Evolutionary conservation across 1,284 basidiomycete species (phyloP), one percentile per base, ranked within the genome.

Genomic region (Trichosporon faecale): DNA sequence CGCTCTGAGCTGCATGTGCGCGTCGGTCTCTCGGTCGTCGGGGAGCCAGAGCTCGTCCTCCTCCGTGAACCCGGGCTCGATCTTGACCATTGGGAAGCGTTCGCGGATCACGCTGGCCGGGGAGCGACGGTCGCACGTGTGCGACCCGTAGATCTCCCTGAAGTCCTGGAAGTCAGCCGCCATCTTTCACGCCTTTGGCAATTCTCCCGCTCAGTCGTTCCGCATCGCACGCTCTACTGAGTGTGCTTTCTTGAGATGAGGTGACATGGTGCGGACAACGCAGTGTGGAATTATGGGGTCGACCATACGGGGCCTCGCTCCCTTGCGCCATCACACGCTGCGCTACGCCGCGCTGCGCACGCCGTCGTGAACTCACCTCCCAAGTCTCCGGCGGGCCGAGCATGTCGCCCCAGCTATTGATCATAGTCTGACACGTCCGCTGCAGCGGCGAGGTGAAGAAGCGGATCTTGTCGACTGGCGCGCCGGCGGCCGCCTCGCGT

Each of bases 381-480:
- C 80, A 81, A 5, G 80, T 76, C 69, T 83, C 76, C 16, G 81
- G 80, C 61, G 66, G 68, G 11, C 65, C 69, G 25, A 68, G 67
- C 64, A 84, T 69, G 2, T 85, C 86, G 0, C 84, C 85, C 79
- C 92, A 93, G 0, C 88, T 89, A 67, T 90, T 84, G 60, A 87
- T 79, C 74, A 89, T 86, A 0, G 93, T 95, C 67, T 87, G 86
- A 65, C 91, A 84, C 0, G 92, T 91, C 8, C 93, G 86, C 7
- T 87, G 88, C 68, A 94, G 82, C 0, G 93, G 93, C 68, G 90
- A 91, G 63, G 87, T 87, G 77, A 90, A 93, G 66, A 90, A 85
- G 64, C 80, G 85, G 67, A 82, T 78, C 70, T 79, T 77, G 1
- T 91, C 91, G 6, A 90, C 76, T 0, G 89, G 89, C 2, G 91